Percentiles rank a stretch among this genome's conserved stretches.
Conservation (phyloP, 345 rosid species). For the Zanthoxylum bungeanum region DNA sequence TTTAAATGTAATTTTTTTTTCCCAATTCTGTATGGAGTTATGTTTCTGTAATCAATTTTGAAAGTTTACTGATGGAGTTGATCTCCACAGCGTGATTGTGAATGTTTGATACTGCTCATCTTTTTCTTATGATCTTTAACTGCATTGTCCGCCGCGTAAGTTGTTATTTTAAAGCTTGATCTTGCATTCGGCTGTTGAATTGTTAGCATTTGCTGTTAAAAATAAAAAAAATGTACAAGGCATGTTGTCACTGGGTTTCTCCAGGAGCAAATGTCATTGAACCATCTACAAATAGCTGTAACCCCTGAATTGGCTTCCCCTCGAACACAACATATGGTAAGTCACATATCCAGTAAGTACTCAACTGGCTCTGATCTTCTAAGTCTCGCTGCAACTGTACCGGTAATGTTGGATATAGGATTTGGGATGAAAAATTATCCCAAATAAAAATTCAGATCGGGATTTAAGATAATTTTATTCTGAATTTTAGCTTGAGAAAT, state of each 20-base stretch:
- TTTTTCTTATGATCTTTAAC: background rate
- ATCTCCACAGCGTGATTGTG: background rate
- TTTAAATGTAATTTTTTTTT: background rate
- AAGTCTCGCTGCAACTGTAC: constrained; percentile 73
- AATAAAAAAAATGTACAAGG: constrained; percentile 45
- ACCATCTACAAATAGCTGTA: constrained; percentile 72
- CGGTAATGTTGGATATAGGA: too few relatives aligned
- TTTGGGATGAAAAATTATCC: too few relatives aligned
- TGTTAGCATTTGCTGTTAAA: too few relatives aligned
- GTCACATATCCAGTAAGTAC: constrained; percentile 96
- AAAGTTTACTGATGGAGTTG: background rate
- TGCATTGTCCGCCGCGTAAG: background rate
- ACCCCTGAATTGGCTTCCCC: constrained; percentile 83
- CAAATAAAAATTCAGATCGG: too few relatives aligned
- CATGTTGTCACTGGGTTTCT: constrained; percentile 82
- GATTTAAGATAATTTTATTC: too few relatives aligned
- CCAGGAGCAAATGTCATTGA: constrained; percentile 76
- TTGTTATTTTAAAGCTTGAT: background rate
- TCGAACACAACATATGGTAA: constrained; percentile 83
- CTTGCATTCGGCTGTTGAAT: background rate
- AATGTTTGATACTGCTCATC: background rate
- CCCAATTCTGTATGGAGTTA: background rate
- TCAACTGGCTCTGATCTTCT: constrained; percentile 90
- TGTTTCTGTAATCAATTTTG: background rate
- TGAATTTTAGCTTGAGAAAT: too few relatives aligned